Percentiles rank a stretch among this genome's conserved stretches.
Evolutionary conservation across 176 grass and related monocot genomes (phyloP).

Genomic region (Elaeis guineensis): DNA sequence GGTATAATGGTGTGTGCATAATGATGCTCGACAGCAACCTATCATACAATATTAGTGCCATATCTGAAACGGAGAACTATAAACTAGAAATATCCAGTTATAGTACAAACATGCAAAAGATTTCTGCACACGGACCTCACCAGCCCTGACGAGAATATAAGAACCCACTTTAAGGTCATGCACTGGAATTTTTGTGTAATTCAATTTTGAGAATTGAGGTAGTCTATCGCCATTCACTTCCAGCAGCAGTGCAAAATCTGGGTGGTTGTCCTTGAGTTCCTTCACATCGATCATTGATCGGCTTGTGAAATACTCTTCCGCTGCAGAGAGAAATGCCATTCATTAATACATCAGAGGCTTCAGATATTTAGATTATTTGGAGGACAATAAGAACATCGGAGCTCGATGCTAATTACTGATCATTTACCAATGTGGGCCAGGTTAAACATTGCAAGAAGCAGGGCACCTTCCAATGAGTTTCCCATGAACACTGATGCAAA

Average conservation of each 20-base stretch:
- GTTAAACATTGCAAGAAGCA: slow-evolving; percentile 99
- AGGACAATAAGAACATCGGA: no score
- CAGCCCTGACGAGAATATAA: slow-evolving; percentile 90
- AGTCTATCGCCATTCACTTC: slow-evolving; percentile 41
- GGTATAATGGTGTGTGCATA: no score
- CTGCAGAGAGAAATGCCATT: slow-evolving; percentile 30
- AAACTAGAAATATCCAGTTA: no score
- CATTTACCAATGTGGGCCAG: slow-evolving; percentile 87
- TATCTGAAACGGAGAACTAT: no score
- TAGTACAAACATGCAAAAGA: no score
- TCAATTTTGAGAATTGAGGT: slow-evolving; percentile 70
- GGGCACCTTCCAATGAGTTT: slow-evolving; percentile 89
- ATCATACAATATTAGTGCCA: no score
- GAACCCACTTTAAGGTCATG: slow-evolving; percentile 86
- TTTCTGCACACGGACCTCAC: slow-evolving; percentile 62
- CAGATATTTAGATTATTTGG: no score
- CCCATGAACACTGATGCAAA: slow-evolving; percentile 99
- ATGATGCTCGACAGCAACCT: no score
- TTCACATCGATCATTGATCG: slow-evolving; percentile 93
- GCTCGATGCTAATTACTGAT: no score
- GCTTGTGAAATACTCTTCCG: slow-evolving; percentile 95
- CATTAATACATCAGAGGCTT: slow-evolving; percentile 1
- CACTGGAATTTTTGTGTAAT: slow-evolving; percentile 83
- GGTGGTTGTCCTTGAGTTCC: slow-evolving; percentile 86
- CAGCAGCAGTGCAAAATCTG: slow-evolving; percentile 81